Evolutionary conservation across 108 stramenopile genomes (phyloP).

Genomic region (Fistulifera solaris): DNA sequence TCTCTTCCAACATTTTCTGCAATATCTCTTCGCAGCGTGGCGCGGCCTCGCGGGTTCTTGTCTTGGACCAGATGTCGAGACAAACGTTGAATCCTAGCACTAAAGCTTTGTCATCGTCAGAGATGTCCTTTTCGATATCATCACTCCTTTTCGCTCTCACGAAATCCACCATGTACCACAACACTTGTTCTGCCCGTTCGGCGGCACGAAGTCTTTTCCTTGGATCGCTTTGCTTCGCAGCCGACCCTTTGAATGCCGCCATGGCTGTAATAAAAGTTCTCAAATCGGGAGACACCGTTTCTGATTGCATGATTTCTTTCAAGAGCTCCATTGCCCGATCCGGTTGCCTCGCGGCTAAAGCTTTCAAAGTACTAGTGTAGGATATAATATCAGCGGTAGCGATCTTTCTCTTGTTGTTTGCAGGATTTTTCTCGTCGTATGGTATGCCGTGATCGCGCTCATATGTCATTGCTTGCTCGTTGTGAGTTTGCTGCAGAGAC

Average conservation of each 20-base stretch:
- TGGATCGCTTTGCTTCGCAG: conserved; percentile 15
- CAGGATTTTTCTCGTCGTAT: conserved; percentile 16
- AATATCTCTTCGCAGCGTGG: conserved; percentile 28
- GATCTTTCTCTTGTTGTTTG: conserved; percentile 22
- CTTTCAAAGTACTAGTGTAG: conserved; percentile 33
- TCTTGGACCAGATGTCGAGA: conserved; percentile 31
- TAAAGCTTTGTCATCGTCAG: neutral
- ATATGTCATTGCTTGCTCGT: conserved; percentile 22
- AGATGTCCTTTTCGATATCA: neutral
- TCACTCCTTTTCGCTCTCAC: neutral
- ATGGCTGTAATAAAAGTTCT: conserved; percentile 13
- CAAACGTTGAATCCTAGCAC: conserved; percentile 32
- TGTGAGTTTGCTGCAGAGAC: conserved; percentile 22
- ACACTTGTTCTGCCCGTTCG: conserved; percentile 28
- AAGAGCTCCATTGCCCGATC: conserved; percentile 19
- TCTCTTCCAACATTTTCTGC: conserved; percentile 15
- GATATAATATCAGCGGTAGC: conserved; percentile 34
- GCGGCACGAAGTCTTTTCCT: conserved; percentile 21
- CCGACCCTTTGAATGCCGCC: conserved; percentile 18
- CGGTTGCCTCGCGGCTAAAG: conserved; percentile 11
- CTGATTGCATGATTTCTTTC: conserved; percentile 16
- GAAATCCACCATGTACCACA: conserved; percentile 29
- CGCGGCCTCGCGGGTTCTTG: conserved; percentile 10
- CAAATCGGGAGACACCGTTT: conserved; percentile 13
- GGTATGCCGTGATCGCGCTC: conserved; percentile 21